Percentiles rank a stretch among this genome's conserved stretches.
phyloP scores from a whole-genome alignment of 139 green algal species.

The Volvox africanus region DNA sequence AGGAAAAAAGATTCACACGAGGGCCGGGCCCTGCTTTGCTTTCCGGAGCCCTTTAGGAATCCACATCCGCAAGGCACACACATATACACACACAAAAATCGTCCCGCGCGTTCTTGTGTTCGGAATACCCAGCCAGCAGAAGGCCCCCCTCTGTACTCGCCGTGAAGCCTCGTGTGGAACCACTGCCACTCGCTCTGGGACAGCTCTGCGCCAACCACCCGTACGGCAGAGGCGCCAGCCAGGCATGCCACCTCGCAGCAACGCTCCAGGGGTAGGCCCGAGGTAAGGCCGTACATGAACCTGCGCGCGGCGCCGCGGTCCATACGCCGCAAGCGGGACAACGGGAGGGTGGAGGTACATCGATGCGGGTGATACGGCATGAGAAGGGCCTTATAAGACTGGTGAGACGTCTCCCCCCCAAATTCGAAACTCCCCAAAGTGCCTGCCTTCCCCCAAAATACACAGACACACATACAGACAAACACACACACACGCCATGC shows the following conservation, averaged over 20 bases:
- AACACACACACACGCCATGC: not conserved
- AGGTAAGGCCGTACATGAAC: conserved; percentile 76
- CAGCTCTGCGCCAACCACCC: conserved; percentile 76
- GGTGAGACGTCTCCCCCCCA: no score
- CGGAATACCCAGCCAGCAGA: no score
- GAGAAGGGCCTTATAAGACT: no score
- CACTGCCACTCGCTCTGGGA: conserved; percentile 61
- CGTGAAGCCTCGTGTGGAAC: conserved; percentile 66
- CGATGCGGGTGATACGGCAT: no score
- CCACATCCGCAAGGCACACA: no score
- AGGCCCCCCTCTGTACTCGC: not conserved
- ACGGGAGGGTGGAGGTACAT: no score
- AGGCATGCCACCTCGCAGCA: conserved; percentile 75
- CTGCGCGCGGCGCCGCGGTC: not conserved
- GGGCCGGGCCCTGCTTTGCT: no score
- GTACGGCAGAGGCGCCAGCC: conserved; percentile 74
- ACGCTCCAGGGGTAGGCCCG: conserved; percentile 51
- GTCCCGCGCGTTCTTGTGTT: no score
- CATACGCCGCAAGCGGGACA: not conserved
- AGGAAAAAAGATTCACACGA: no score
- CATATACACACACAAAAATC: no score
- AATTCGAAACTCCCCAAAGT: no score
- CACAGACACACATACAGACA: not conserved
- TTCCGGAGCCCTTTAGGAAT: no score
- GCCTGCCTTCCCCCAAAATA: not conserved